These are phyloP conservation scores for Scenedesmus sp. DNA, from an alignment of 163 green algal species.

Conservation along the genomic window DNA sequence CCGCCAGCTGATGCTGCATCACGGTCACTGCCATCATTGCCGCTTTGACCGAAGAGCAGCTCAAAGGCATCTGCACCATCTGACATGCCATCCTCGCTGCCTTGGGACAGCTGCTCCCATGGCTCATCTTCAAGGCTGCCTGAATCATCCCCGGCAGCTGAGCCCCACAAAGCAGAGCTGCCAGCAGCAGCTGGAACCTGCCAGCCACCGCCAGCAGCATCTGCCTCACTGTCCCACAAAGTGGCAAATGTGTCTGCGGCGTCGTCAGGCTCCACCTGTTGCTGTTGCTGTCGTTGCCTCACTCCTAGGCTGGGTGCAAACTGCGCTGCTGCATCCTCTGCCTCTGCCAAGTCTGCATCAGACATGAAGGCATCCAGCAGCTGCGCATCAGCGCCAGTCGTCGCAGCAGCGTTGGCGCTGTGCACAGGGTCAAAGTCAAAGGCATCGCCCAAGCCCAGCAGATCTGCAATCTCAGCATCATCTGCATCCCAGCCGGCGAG, in stretches of 20 bases:
- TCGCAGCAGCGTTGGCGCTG: not conserved
- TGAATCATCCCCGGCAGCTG: too few species aligned
- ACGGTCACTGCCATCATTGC: too few species aligned
- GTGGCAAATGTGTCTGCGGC: not conserved
- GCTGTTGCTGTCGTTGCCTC: not conserved
- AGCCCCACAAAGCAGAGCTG: too few species aligned
- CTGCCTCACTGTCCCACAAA: not conserved
- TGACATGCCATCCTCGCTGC: not conserved
- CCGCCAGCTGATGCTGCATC: too few species aligned
- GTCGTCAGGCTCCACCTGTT: not conserved
- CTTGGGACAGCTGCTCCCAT: too few species aligned
- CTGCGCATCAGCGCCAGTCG: constrained; percentile 1
- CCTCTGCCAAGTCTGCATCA: constrained; percentile 7
- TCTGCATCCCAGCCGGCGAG: not conserved
- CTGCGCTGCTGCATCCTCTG: not conserved
- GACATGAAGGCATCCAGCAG: not conserved
- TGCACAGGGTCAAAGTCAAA: not conserved
- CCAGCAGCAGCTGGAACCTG: not conserved
- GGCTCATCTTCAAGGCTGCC: too few species aligned
- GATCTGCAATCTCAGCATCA: constrained; percentile 2
- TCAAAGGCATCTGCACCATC: constrained; percentile 17
- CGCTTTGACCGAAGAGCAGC: constrained; percentile 15
- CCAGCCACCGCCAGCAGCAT: not conserved
- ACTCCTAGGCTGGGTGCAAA: not conserved
- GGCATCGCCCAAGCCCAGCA: constrained; percentile 4